phyloP scores from a whole-genome alignment of 2,329 filamentous ascomycete species.

The Verticillium isaacii region DNA sequence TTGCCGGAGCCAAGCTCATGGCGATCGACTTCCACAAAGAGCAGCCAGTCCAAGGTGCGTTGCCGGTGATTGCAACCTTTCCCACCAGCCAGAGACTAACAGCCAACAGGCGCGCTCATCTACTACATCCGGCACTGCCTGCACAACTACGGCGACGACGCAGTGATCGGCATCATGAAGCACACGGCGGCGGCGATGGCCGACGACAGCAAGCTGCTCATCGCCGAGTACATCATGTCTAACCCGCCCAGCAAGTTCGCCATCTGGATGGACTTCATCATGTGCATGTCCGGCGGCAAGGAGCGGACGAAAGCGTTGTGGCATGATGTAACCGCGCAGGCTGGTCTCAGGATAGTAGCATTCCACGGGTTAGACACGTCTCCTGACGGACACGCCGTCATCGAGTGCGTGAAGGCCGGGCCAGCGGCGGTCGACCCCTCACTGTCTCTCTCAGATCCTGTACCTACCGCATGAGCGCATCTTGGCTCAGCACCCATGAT shows the following conservation, averaged over 20 bases:
- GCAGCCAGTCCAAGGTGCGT: conserved; percentile 14
- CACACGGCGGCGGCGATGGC: conserved; percentile 23
- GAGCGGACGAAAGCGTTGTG: conserved; percentile 23
- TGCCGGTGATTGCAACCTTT: not conserved
- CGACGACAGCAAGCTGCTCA: conserved; percentile 24
- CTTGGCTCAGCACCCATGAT: not conserved
- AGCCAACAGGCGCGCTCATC: conserved; percentile 22
- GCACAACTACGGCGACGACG: conserved; percentile 30
- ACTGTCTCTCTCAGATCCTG: not conserved
- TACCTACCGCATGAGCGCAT: not conserved
- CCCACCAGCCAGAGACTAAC: not conserved
- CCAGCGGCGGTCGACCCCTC: not conserved
- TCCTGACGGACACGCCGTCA: conserved; percentile 9
- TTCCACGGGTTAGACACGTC: conserved; percentile 11
- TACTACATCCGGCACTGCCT: conserved; percentile 32
- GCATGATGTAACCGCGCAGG: conserved; percentile 15
- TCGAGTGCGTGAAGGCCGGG: conserved; percentile 14
- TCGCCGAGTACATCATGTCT: conserved; percentile 24
- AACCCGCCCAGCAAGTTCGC: conserved; percentile 19
- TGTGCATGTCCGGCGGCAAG: conserved; percentile 26
- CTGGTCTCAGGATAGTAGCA: conserved; percentile 21
- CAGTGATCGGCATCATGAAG: conserved; percentile 23
- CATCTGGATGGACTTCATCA: conserved; percentile 23
- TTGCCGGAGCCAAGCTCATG: conserved; percentile 15
- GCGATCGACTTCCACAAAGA: conserved; percentile 23